These are phyloP conservation scores for Penicillium robsamsonii DNA, from an alignment of 495 filamentous ascomycete genomes.

Conservation along the genomic window DNA sequence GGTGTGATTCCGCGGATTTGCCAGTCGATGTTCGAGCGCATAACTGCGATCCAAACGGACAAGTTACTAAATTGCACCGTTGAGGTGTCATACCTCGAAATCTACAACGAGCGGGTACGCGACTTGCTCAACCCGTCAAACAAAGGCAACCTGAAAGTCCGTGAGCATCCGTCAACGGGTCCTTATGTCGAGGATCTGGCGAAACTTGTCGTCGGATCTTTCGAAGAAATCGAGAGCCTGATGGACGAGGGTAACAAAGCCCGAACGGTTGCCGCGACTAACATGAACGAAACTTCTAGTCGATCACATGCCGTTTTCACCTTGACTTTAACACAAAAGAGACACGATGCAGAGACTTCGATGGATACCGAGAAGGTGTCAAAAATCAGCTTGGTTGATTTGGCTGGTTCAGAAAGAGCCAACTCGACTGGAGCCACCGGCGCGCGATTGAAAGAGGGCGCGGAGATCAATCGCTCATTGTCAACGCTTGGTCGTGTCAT, in stretches of 20 bases:
- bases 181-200: conserved; percentile 98
- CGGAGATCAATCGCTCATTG: conserved; percentile 96
- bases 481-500: conserved; percentile 98
- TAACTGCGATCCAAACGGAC: conserved; percentile 70
- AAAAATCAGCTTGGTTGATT: conserved; percentile 95
- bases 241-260: conserved; percentile 99
- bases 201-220: conserved; percentile 95
- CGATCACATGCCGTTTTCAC: conserved; percentile 98
- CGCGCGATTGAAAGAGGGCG: conserved; percentile 94
- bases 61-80: conserved; percentile 83
- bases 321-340: conserved; percentile 89
- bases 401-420: conserved; percentile 96
- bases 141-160: conserved; percentile 93
- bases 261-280: conserved; percentile 95
- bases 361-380: conserved; percentile 98
- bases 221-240: conserved; percentile 90
- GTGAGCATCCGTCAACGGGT: conserved; percentile 95
- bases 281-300: conserved; percentile 99
- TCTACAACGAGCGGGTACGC: conserved; percentile 97
- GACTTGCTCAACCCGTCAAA: conserved; percentile 95
- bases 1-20: conserved; percentile 99
- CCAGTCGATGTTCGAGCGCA: conserved; percentile 93
- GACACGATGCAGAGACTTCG: conserved; percentile 86
- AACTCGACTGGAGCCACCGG: conserved; percentile 95
- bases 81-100: conserved; percentile 98